Conservation (phyloP, 2,329 filamentous ascomycete genomes). For the Trichoderma pleuroti region DNA sequence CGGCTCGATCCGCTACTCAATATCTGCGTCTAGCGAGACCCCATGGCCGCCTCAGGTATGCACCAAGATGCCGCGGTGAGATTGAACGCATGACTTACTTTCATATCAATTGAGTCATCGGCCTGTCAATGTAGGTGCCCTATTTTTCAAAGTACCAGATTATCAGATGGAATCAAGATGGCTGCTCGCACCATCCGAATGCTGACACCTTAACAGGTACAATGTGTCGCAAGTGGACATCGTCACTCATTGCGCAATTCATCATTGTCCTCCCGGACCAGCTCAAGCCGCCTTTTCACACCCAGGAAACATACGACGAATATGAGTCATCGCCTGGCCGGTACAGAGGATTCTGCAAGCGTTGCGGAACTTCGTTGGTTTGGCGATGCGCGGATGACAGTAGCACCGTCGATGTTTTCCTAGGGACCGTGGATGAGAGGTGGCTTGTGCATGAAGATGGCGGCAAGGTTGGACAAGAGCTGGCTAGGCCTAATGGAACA, state of each 20-base stretch:
- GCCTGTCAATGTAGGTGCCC: slow-evolving; percentile 8
- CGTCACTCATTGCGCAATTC: slow-evolving; percentile 13
- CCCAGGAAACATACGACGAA: neutral
- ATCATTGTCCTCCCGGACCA: neutral
- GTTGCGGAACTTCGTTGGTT: slow-evolving; percentile 3
- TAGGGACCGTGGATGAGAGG: neutral
- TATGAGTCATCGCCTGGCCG: slow-evolving; percentile 9
- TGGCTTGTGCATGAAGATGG: slow-evolving; percentile 9
- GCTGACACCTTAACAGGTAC: neutral
- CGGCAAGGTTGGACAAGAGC: slow-evolving; percentile 6
- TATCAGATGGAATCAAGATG: neutral
- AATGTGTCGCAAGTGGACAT: slow-evolving; percentile 14
- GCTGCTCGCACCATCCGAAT: neutral
- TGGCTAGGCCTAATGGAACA: slow-evolving; percentile 1
- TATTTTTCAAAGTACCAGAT: neutral
- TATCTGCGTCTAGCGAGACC: neutral
- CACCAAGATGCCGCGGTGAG: neutral
- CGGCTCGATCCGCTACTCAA: slow-evolving; percentile 4
- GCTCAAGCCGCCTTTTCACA: neutral
- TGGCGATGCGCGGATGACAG: slow-evolving; percentile 4
- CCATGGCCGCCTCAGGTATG: slow-evolving; percentile 15
- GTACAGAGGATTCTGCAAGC: slow-evolving; percentile 10
- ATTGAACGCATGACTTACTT: neutral
- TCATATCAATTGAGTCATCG: neutral
- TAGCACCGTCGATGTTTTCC: slow-evolving; percentile 2